phyloP scores from a whole-genome alignment of 495 filamentous ascomycete species.

The Haplographium delicatum region DNA sequence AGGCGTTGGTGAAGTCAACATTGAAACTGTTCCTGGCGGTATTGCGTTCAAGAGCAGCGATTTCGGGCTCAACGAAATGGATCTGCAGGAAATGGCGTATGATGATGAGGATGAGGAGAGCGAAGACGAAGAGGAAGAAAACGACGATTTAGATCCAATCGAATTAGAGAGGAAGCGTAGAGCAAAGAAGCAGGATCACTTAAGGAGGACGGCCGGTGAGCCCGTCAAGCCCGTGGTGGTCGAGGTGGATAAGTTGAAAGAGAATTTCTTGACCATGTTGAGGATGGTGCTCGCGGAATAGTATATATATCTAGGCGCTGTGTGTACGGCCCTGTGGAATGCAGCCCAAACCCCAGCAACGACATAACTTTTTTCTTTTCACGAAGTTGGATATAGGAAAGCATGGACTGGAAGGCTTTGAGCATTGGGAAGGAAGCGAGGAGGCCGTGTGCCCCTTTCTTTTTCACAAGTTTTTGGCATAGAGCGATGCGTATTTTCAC shows the following conservation, averaged over 20 bases:
- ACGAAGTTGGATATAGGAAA: too few species aligned
- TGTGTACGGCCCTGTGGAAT: too few species aligned
- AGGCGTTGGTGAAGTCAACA: slow-evolving; percentile 36
- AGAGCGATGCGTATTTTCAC: too few species aligned
- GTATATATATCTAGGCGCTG: too few species aligned
- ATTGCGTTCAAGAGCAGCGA: slow-evolving; percentile 65
- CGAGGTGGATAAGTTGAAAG: slow-evolving; percentile 73
- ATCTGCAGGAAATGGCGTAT: slow-evolving; percentile 75
- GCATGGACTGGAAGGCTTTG: too few species aligned
- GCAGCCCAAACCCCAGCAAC: too few species aligned
- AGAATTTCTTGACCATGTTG: slow-evolving; percentile 78
- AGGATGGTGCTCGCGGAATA: slow-evolving; percentile 80
- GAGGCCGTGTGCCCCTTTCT: too few species aligned
- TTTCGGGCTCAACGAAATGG: slow-evolving; percentile 85
- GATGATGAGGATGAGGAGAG: slow-evolving; percentile 61
- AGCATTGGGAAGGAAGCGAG: too few species aligned
- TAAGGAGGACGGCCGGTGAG: slow-evolving; percentile 82
- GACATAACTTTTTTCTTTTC: too few species aligned
- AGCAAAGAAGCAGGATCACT: slow-evolving; percentile 65
- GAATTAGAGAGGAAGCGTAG: slow-evolving; percentile 75
- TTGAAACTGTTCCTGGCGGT: slow-evolving; percentile 37
- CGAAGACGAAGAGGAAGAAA: slow-evolving; percentile 65
- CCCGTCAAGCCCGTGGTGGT: slow-evolving; percentile 74
- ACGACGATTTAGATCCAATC: slow-evolving; percentile 79
- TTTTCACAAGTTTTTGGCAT: too few species aligned